A percentile compares a stretch with the other conserved stretches of the same genome.
phyloP scores from a whole-genome alignment of 1,139 yeast genomes.

The Geotrichum restrictum region DNA sequence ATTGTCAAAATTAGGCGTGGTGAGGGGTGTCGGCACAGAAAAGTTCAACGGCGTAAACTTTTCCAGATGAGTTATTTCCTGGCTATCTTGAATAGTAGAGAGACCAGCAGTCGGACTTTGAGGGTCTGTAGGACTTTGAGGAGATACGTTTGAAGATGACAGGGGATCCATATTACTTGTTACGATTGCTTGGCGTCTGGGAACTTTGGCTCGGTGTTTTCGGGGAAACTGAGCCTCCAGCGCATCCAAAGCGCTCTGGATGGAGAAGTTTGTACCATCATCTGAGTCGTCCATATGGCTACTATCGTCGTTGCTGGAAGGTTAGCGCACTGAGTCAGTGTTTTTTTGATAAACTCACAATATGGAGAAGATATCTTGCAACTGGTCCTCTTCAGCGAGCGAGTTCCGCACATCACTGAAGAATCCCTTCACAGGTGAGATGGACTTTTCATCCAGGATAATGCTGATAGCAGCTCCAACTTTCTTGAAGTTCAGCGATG shows the following conservation, averaged over 20 bases:
- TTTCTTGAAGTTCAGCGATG: neutral
- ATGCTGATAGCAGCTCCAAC: conserved; percentile 14
- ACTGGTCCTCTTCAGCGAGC: conserved; percentile 1
- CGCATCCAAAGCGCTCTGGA: conserved; percentile 1
- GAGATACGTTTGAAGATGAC: neutral
- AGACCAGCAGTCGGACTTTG: neutral
- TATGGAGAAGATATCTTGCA: neutral
- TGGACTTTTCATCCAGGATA: conserved; percentile 8
- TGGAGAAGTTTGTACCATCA: conserved; percentile 1
- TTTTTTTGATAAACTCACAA: neutral
- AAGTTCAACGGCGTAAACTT: neutral
- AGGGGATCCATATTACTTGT: neutral
- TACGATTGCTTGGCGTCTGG: neutral
- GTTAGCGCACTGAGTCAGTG: neutral
- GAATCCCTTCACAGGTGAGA: neutral
- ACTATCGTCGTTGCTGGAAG: neutral
- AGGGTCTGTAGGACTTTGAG: no score
- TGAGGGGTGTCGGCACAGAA: no score
- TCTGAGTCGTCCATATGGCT: neutral
- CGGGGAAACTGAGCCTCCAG: neutral
- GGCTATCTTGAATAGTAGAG: neutral
- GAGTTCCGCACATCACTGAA: neutral
- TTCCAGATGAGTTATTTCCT: neutral
- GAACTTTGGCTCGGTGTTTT: neutral
- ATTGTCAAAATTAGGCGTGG: no score